phyloP scores from a whole-genome alignment of 441 rosid species.

The Populus tomentosa region DNA sequence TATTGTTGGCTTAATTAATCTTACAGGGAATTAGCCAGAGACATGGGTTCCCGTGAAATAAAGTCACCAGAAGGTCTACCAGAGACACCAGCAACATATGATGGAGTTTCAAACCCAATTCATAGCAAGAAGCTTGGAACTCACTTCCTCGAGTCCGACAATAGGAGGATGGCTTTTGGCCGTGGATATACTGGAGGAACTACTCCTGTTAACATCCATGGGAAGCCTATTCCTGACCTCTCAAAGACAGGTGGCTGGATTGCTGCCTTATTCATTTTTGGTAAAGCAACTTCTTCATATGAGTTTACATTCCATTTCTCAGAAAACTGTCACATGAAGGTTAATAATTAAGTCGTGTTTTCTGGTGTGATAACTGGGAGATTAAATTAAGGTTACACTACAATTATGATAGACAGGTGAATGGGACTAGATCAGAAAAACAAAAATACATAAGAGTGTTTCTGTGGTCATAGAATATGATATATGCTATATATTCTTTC shows the following conservation, averaged over 20 bases:
- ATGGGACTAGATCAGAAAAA: background rate
- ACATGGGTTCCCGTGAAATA: conserved; percentile 62
- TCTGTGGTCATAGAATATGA: background rate
- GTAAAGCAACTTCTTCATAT: conserved; percentile 29
- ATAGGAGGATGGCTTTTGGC: conserved; percentile 68
- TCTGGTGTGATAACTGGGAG: background rate
- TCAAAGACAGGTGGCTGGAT: conserved; percentile 92
- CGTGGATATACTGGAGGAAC: conserved; percentile 87
- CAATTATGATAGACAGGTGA: background rate
- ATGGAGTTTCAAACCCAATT: conserved; percentile 29
- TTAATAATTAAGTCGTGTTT: background rate
- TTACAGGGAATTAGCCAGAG: conserved; percentile 13
- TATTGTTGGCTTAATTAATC: background rate
- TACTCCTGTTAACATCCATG: conserved; percentile 73
- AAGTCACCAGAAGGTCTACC: conserved; percentile 47
- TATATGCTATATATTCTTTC: background rate
- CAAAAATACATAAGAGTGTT: background rate
- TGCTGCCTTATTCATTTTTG: conserved; percentile 89
- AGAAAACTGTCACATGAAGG: no score
- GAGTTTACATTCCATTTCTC: no score
- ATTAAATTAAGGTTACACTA: background rate
- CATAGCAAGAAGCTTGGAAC: conserved; percentile 63
- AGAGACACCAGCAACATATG: conserved; percentile 33
- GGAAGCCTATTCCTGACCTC: conserved; percentile 80
- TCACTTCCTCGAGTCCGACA: conserved; percentile 79